These are phyloP conservation scores for Syncephalastrum monosporum DNA, from an alignment of 371 early-diverging fungal genomes.

Conservation along the genomic window DNA sequence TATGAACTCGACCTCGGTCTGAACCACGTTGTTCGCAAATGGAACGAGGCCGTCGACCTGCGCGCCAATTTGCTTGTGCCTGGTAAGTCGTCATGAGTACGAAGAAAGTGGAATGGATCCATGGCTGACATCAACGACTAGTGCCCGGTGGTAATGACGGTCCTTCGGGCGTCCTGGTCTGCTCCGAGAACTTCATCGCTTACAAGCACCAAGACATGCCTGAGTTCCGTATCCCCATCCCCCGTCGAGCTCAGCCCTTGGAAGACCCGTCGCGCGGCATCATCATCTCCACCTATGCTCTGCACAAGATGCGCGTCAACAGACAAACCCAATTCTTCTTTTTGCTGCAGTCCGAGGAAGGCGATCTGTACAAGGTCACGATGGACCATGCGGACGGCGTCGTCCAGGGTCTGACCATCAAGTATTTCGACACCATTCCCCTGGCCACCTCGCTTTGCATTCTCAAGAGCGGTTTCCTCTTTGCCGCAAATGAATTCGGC, in stretches of 20 bases:
- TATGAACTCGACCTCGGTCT: slow-evolving; percentile 98
- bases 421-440: slow-evolving; percentile 95
- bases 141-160: slow-evolving; percentile 95
- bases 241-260: slow-evolving; percentile 75
- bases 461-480: slow-evolving; percentile 91
- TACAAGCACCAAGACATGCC: slow-evolving; percentile 80
- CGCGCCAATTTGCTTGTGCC: slow-evolving; percentile 82
- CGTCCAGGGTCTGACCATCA: slow-evolving; percentile 72
- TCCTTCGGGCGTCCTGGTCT: slow-evolving; percentile 96
- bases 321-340: slow-evolving; percentile 87
- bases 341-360: slow-evolving; percentile 88
- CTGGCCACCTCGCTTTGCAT: slow-evolving; percentile 80
- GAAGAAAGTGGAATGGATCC: not conserved
- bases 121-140: slow-evolving; percentile 12
- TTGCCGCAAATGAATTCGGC: slow-evolving; percentile 88
- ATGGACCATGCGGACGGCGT: slow-evolving; percentile 76
- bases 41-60: slow-evolving; percentile 82
- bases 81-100: slow-evolving; percentile 31
- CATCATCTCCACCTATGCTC: slow-evolving; percentile 79
- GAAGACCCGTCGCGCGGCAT: slow-evolving; percentile 66
- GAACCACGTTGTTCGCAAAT: slow-evolving; percentile 96
- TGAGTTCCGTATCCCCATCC: slow-evolving; percentile 79
- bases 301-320: slow-evolving; percentile 88
- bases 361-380: slow-evolving; percentile 94
- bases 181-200: slow-evolving; percentile 85